Evolutionary conservation across 345 rosid species (phyloP).

Genomic region (Rubroshorea leprosula): DNA sequence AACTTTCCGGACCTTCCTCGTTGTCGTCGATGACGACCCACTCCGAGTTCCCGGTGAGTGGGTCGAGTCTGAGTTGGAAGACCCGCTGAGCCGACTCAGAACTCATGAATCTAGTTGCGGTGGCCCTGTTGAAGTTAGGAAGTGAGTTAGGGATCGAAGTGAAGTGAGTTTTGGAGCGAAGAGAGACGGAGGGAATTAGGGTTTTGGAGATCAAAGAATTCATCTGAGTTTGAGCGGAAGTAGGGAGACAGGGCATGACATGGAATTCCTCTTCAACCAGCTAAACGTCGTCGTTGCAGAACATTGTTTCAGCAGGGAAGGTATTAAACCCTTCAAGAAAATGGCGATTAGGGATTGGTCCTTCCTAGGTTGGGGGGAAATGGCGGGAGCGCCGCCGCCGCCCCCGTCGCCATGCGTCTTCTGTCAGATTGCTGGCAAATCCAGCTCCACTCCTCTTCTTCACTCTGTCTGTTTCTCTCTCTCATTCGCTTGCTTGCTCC

Average conservation of each 20-base stretch:
- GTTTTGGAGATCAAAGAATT: no score
- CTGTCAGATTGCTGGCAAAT: slow-evolving; percentile 56
- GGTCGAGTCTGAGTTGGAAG: slow-evolving; percentile 56
- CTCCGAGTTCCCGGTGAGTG: slow-evolving; percentile 59
- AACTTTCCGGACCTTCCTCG: slow-evolving; percentile 23
- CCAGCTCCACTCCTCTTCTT: slow-evolving; percentile 52
- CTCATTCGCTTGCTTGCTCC: slow-evolving; percentile 1
- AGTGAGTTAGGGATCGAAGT: no score
- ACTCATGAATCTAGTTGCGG: slow-evolving; percentile 35
- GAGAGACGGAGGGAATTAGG: slow-evolving; percentile 25
- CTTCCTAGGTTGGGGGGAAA: slow-evolving; percentile 20
- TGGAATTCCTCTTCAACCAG: no score
- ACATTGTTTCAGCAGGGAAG: no score
- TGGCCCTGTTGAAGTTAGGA: no score
- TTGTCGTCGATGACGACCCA: slow-evolving; percentile 57
- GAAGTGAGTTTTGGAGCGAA: no score
- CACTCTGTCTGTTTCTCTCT: slow-evolving; percentile 41
- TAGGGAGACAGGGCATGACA: no score
- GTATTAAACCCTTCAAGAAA: not conserved
- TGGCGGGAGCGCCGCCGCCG: slow-evolving; percentile 62
- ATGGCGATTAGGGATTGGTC: not conserved
- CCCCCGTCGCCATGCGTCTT: slow-evolving; percentile 45
- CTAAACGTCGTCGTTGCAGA: no score
- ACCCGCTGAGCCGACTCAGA: slow-evolving; percentile 34
- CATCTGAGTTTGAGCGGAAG: slow-evolving; percentile 16